Evolutionary conservation across 2,329 filamentous ascomycete genomes (phyloP).

Genomic region (Alternaria brassicae): DNA sequence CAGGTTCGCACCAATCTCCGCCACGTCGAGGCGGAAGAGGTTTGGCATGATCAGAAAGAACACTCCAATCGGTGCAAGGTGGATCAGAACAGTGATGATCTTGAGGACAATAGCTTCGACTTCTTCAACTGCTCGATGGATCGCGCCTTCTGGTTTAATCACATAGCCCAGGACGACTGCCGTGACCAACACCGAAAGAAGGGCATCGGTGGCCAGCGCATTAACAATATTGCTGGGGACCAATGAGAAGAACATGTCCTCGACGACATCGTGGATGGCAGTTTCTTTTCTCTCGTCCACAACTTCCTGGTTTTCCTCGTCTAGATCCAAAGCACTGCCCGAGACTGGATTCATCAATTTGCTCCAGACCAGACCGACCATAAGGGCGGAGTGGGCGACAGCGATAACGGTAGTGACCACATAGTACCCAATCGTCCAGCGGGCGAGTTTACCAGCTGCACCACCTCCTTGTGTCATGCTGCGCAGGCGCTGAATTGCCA

Average conservation of each 20-base stretch:
- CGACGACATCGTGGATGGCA: conserved; percentile 54
- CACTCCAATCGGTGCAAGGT: conserved; percentile 60
- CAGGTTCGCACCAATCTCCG: conserved; percentile 58
- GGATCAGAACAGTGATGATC: conserved; percentile 59
- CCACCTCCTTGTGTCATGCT: conserved; percentile 55
- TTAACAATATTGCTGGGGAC: conserved; percentile 59
- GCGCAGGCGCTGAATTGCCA: conserved; percentile 59
- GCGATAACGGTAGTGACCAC: conserved; percentile 59
- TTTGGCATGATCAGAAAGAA: conserved; percentile 64
- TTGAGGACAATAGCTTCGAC: conserved; percentile 58
- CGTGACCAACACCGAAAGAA: conserved; percentile 58
- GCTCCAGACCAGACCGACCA: conserved; percentile 58
- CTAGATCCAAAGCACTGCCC: conserved; percentile 42
- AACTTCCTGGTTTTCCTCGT: conserved; percentile 42
- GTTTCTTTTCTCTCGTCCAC: conserved; percentile 47
- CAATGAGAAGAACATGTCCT: conserved; percentile 59
- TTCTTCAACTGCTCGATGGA: conserved; percentile 57
- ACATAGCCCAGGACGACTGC: conserved; percentile 58
- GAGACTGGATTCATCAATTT: conserved; percentile 54
- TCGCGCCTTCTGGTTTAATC: conserved; percentile 51
- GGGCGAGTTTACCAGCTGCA: conserved; percentile 52
- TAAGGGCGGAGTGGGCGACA: conserved; percentile 57
- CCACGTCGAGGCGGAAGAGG: conserved; percentile 58
- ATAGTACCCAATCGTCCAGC: conserved; percentile 60
- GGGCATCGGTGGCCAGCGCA: conserved; percentile 56